These are phyloP conservation scores for Neocatenulostroma microsporum DNA, from an alignment of 2,329 filamentous ascomycete genomes.

Conservation along the genomic window DNA sequence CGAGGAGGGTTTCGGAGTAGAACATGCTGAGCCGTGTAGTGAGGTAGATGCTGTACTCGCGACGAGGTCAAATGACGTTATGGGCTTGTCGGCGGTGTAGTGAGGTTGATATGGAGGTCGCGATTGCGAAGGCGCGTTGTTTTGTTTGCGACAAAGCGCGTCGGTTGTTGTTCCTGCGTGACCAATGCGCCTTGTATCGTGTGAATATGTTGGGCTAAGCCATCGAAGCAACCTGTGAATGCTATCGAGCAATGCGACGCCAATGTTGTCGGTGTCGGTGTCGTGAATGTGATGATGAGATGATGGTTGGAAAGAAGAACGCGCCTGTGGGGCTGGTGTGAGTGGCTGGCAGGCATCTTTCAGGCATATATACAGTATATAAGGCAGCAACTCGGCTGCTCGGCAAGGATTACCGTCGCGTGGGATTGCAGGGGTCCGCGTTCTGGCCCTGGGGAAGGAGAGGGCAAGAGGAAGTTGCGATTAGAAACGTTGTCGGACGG, in stretches of 20 bases:
- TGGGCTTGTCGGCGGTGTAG: no score
- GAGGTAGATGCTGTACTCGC: no score
- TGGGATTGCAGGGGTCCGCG: no score
- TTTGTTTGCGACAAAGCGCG: neutral
- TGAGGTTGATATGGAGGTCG: neutral
- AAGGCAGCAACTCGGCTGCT: no score
- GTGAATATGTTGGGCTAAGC: neutral
- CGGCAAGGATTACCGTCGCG: no score
- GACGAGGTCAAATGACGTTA: no score
- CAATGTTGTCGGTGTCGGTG: no score
- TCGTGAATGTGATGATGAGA: no score
- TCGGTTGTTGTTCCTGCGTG: neutral
- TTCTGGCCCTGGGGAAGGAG: no score
- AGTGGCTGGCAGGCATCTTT: neutral
- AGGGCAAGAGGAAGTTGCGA: no score
- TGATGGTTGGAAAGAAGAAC: neutral
- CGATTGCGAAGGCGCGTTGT: conserved; percentile 2
- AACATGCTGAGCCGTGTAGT: conserved; percentile 58
- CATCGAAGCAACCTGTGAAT: neutral
- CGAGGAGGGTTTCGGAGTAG: conserved; percentile 90
- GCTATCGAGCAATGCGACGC: neutral
- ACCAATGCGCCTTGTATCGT: neutral
- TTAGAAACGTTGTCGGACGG: no score
- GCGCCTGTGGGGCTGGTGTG: neutral
- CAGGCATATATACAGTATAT: neutral